Base-by-base conservation (phyloP, 2,329 filamentous ascomycete genomes). In the Sporothrix inflata region DNA sequence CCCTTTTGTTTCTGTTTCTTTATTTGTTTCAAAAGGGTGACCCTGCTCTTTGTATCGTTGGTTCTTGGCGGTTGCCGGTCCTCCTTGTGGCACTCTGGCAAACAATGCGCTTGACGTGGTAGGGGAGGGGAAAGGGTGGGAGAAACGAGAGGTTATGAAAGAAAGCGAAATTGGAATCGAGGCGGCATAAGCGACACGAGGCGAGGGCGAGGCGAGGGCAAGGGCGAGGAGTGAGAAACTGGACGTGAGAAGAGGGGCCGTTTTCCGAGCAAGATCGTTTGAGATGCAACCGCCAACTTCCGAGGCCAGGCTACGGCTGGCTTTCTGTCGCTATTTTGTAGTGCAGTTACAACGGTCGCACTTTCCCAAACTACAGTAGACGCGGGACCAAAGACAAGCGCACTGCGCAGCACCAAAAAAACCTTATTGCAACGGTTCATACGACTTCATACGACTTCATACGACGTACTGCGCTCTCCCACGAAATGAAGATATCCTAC, bases 11-110 rank as follows among this genome's bases (percentile, higher is more conserved):
- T 42, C 49, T 38, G 38, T 70, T 60, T 70, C 38, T 55, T 42
- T 69, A 16, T 45, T 49, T 71, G 57, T 71, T 71, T 65, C 69
- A 12, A 63, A 40, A 51, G 27, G 55, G 3, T n/a, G 68, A 16
- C 68, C 40, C 42, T 61, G 24, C 30, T 70, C 68, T 61, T 61
- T 70, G 68, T 63, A 63, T 61, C 68, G 53, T 63, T 47, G 68
- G 68, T 47, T 67, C 65, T 45, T 34, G 65, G 24, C 24, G 24
- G 63, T 27, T 66, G 63, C 14, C 24, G 60, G 38, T 16, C 38
- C 34, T 40, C 14, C 34, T 45, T 65, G 38, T 27, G 38, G 38
- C 63, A 65, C 42, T n/a, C 19, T 34, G 21, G 42, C 60, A 65
- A 42, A 16, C 60, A 63, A 63, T 27, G 60, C 38, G 14, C 38